Evolutionary conservation across 2,329 filamentous ascomycete genomes (phyloP), one percentile per base, ranked within the genome.

Genomic region (Diplodia seriata): DNA sequence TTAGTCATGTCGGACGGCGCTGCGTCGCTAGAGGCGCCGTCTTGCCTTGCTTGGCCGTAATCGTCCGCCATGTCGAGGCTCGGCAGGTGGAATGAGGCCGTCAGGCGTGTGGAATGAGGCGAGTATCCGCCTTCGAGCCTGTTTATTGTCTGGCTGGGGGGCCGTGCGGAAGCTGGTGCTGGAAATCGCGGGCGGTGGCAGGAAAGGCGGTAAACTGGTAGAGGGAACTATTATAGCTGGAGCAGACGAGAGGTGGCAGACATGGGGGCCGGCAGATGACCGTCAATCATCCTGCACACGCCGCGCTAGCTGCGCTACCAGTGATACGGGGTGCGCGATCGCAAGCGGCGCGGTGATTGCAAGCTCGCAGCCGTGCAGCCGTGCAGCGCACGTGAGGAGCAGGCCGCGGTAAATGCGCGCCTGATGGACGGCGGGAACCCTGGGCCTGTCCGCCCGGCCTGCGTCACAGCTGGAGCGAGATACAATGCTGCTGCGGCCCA

Each of bases 201-300:
- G 47, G 59, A 63, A 51, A 63, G 59, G 59, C 59, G 59, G 59
- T 63, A 63, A 63, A 47, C n/a, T 63, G 59, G 59, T 51, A 12
- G 59, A 38, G 50, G 47, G 47, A 38, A 38, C 59, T 63, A 51
- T 63, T 63, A 63, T 63, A 63, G 59, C 20, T n/a, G 47, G 50
- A 49, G 47, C 59, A 51, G 59, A 63, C 14, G 47, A 36, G n/a
- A 31, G 29, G 12, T 49, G 47, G 43, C n/a, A 26, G 47, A 51
- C 59, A 63, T 63, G 59, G 59, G 59, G 53, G 64, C 54, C 64
- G 64, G 64, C 64, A 67, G 64, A 67, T 67, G 64, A 67, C 64
- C 64, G 59, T 51, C 59, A 23, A 36, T 53, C 59, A 51, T 62
- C 43, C 59, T 63, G 59, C 59, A 63, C 47, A 51, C 62, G 36